These are phyloP conservation scores for Dactylella cylindrospora DNA, from an alignment of 2,329 filamentous ascomycete genomes.

Conservation along the genomic window DNA sequence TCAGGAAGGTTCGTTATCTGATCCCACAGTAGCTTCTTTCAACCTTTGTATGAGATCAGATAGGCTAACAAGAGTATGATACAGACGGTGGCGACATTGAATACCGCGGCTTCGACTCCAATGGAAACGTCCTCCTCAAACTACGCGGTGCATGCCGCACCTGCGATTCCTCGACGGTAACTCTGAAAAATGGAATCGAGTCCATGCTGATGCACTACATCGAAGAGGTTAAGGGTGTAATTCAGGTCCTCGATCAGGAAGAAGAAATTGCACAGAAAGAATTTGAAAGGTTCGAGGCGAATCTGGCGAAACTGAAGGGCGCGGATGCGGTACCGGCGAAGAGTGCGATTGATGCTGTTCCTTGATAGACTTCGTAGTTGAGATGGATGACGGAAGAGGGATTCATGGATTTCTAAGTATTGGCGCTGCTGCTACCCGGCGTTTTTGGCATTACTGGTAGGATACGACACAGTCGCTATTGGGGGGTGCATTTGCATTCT, in stretches of 20 bases:
- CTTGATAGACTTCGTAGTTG: slow-evolving; percentile 1
- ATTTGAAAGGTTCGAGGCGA: slow-evolving; percentile 95
- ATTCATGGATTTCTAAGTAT: too few species aligned
- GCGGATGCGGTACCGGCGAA: slow-evolving; percentile 24
- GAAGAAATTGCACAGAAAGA: slow-evolving; percentile 84
- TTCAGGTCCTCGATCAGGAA: slow-evolving; percentile 86
- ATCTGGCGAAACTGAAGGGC: slow-evolving; percentile 62
- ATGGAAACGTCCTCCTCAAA: slow-evolving; percentile 82
- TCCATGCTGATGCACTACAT: slow-evolving; percentile 98
- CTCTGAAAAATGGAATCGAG: slow-evolving; percentile 95
- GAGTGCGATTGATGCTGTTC: slow-evolving; percentile 29
- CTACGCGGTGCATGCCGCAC: slow-evolving; percentile 89
- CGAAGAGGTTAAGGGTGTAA: slow-evolving; percentile 89
- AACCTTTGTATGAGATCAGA: background rate
- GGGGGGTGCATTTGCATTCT: background rate
- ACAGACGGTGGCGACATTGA: slow-evolving; percentile 95
- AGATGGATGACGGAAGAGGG: too few species aligned
- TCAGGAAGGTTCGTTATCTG: slow-evolving; percentile 63
- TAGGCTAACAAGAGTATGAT: background rate
- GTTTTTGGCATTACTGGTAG: too few species aligned
- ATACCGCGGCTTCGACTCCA: slow-evolving; percentile 72
- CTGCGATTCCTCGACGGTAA: slow-evolving; percentile 95
- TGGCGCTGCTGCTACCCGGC: too few species aligned
- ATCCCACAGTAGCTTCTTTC: background rate
- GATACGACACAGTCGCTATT: background rate